Percentiles rank a stretch among this genome's conserved stretches.
These are phyloP conservation scores for Candida verbasci DNA, from an alignment of 805 yeast genomes.

Conservation along the genomic window DNA sequence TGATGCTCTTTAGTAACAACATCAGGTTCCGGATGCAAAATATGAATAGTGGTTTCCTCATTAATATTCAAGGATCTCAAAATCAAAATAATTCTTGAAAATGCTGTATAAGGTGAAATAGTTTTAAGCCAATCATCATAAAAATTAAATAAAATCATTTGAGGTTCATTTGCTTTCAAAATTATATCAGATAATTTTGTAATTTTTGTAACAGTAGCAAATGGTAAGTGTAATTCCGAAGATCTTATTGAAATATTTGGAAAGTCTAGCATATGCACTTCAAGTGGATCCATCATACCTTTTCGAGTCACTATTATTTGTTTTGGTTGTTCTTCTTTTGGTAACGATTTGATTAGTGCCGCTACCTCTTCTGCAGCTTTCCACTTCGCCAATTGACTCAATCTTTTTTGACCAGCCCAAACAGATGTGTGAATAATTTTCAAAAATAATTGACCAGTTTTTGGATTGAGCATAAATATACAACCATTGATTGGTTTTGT, in stretches of 20 bases:
- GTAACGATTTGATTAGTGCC: conserved; percentile 81
- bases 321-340: conserved; percentile 91
- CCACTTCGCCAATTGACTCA: conserved; percentile 94
- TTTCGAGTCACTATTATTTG: conserved; percentile 87
- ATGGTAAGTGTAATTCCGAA: conserved; percentile 85
- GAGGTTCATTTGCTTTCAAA: conserved; percentile 84
- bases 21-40: conserved; percentile 70
- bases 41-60: conserved; percentile 69
- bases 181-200: conserved; percentile 78
- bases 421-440: conserved; percentile 90
- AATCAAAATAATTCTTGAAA: conserved; percentile 79
- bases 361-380: conserved; percentile 97
- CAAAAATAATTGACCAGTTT: conserved; percentile 83
- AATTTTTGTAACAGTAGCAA: conserved; percentile 77
- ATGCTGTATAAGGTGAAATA: conserved; percentile 88
- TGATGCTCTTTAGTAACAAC: conserved; percentile 72
- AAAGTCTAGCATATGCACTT: conserved; percentile 95
- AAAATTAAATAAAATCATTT: conserved; percentile 83
- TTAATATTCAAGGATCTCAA: conserved; percentile 77
- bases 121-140: conserved; percentile 92
- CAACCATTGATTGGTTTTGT: conserved; percentile 94
- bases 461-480: conserved; percentile 83
- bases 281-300: conserved; percentile 90
- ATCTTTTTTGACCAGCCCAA: conserved; percentile 95
- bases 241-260: conserved; percentile 88